Evolutionary conservation across 2,329 filamentous ascomycete genomes (phyloP).

Genomic region (Xylaria sp.): DNA sequence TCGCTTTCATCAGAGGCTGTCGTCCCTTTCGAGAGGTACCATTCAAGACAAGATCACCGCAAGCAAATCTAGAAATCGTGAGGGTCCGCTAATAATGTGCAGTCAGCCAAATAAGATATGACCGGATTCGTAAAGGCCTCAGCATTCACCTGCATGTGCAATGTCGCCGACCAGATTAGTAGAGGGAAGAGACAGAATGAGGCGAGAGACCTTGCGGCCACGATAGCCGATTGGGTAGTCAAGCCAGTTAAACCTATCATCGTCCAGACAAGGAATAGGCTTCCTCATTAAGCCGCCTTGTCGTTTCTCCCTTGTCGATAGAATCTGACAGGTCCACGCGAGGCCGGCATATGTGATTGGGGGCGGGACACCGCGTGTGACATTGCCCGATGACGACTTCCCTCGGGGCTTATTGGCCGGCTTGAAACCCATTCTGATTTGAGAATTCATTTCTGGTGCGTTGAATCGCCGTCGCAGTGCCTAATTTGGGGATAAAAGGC

Average conservation of each 20-base stretch:
- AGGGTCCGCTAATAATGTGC: background rate
- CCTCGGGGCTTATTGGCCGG: background rate
- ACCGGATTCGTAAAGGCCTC: background rate
- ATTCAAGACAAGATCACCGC: constrained; percentile 2
- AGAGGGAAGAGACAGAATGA: constrained; percentile 1
- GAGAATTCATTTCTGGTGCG: constrained; percentile 1
- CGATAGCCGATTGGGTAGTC: constrained; percentile 1
- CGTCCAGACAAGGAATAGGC: background rate
- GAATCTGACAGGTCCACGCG: constrained; percentile 12
- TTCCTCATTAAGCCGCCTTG: background rate
- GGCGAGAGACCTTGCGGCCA: background rate
- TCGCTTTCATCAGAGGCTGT: background rate
- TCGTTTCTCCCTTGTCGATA: background rate
- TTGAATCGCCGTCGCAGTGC: background rate
- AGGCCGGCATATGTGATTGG: constrained; percentile 22
- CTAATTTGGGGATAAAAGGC: background rate
- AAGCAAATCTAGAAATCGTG: constrained; percentile 13
- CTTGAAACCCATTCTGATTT: background rate
- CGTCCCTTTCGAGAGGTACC: background rate
- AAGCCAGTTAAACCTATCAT: background rate
- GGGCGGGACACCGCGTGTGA: constrained; percentile 12
- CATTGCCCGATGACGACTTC: constrained; percentile 15
- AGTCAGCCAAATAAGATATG: constrained; percentile 11
- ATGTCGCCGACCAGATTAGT: background rate
- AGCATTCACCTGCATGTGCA: constrained; percentile 2